phyloP scores from a whole-genome alignment of 176 grass and related monocot species.

The Hsuehochloa calcarea region DNA sequence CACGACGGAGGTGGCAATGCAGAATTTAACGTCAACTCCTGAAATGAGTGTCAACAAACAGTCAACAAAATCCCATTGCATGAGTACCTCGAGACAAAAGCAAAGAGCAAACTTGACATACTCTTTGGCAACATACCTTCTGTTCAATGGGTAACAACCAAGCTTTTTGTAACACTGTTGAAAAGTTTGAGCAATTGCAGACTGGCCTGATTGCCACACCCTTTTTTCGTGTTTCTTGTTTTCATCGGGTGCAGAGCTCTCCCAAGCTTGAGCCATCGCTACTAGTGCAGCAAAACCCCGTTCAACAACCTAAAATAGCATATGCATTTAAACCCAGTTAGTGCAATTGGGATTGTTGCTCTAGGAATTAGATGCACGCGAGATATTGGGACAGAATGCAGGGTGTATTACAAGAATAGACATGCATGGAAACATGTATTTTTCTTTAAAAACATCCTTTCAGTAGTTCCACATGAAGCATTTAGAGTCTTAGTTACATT shows the following conservation, averaged over 20 bases:
- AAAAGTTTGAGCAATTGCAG: constrained; percentile 62
- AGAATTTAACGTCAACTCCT: constrained; percentile 19
- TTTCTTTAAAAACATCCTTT: not conserved
- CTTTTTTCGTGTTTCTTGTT: constrained; percentile 50
- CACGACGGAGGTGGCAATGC: constrained; percentile 60
- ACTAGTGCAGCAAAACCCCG: constrained; percentile 68
- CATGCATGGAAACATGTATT: not conserved
- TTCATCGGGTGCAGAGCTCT: constrained; percentile 68
- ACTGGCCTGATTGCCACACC: constrained; percentile 51
- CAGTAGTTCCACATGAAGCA: not conserved
- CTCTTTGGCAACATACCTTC: constrained; percentile 41
- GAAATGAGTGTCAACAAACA: constrained; percentile 17
- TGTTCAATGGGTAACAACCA: constrained; percentile 48
- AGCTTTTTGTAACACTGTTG: constrained; percentile 66
- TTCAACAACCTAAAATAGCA: constrained; percentile 61
- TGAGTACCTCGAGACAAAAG: not conserved
- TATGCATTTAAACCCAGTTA: not conserved
- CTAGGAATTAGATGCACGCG: not conserved
- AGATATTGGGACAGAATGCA: not conserved
- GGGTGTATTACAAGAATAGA: not conserved
- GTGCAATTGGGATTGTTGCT: not conserved
- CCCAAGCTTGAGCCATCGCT: constrained; percentile 70
- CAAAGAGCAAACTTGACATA: not conserved
- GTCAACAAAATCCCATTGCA: not conserved
- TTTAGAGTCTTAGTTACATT: not conserved